A percentile compares a stretch with the other conserved stretches of the same genome.
Conservation (phyloP, 1,284 basidiomycete genomes). For the Tausonia pullulans region DNA sequence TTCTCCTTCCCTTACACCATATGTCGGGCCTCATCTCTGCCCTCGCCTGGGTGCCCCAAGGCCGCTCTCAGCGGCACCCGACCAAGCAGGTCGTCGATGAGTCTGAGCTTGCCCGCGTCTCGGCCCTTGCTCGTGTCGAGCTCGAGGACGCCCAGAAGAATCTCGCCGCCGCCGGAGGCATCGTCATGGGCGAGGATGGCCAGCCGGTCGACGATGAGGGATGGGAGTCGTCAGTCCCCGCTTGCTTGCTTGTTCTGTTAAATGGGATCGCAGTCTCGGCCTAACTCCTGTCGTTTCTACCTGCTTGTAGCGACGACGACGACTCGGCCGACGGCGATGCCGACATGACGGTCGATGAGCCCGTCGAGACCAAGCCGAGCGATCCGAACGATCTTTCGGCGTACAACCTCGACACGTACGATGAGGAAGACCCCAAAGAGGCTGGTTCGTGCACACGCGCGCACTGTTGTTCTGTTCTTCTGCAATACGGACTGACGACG, state of each 20-base stretch:
- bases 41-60: conserved; percentile 66
- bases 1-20: neutral
- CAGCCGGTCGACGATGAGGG: conserved; percentile 42
- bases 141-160: conserved; percentile 78
- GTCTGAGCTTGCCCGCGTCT: conserved; percentile 78
- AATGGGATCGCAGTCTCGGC: conserved; percentile 12
- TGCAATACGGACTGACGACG: no score
- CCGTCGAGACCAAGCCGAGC: conserved; percentile 23
- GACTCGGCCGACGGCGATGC: conserved; percentile 24
- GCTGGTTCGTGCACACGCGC: conserved; percentile 39
- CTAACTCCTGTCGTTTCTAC: neutral
- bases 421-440: conserved; percentile 58
- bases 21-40: conserved; percentile 44
- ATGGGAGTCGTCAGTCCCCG: conserved; percentile 69
- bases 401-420: conserved; percentile 91
- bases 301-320: conserved; percentile 38
- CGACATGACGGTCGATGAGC: conserved; percentile 51
- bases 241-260: neutral
- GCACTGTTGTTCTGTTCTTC: no score
- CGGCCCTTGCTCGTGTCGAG: conserved; percentile 73
- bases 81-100: conserved; percentile 81
- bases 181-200: conserved; percentile 48
- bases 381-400: conserved; percentile 70
- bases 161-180: conserved; percentile 63
- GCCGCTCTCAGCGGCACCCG: conserved; percentile 64